phyloP scores from a whole-genome alignment of 2,329 filamentous ascomycete genomes.

The Fusarium circinatum region DNA sequence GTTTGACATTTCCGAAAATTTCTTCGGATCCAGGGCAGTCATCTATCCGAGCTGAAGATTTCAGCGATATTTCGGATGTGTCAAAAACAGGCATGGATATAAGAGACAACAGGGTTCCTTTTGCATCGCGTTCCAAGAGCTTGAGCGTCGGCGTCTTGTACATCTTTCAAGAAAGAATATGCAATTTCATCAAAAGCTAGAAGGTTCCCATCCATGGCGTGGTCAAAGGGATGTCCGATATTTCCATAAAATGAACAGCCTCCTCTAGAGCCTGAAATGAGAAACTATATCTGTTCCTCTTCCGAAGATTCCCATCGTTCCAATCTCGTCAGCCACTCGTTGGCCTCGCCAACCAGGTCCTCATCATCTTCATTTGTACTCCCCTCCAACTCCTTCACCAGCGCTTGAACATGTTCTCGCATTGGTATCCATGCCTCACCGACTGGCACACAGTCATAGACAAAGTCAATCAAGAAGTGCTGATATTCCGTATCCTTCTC shows the following conservation, averaged over 20 bases:
- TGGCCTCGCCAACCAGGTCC: background rate
- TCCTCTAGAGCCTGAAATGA: too few relatives aligned
- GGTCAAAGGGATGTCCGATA: too few relatives aligned
- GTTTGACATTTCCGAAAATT: background rate
- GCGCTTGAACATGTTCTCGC: background rate
- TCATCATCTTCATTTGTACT: background rate
- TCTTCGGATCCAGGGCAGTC: background rate
- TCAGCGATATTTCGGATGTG: background rate
- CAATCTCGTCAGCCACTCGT: background rate
- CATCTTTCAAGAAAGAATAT: accelerated
- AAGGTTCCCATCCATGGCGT: too few relatives aligned
- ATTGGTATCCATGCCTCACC: background rate
- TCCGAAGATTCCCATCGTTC: background rate
- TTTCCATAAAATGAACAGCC: accelerated
- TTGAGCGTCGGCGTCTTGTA: accelerated
- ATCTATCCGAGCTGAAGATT: background rate
- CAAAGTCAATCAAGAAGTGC: background rate
- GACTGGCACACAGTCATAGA: background rate
- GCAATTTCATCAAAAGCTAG: accelerated
- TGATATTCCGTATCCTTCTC: background rate
- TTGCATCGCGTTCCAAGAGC: background rate
- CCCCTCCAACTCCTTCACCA: background rate
- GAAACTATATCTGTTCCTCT: too few relatives aligned
- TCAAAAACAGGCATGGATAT: too few relatives aligned
- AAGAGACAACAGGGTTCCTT: too few relatives aligned